A percentile compares a stretch with the other conserved stretches of the same genome.
These are phyloP conservation scores for Otatea glauca DNA, from an alignment of 176 grass and related monocot genomes.

Conservation along the genomic window DNA sequence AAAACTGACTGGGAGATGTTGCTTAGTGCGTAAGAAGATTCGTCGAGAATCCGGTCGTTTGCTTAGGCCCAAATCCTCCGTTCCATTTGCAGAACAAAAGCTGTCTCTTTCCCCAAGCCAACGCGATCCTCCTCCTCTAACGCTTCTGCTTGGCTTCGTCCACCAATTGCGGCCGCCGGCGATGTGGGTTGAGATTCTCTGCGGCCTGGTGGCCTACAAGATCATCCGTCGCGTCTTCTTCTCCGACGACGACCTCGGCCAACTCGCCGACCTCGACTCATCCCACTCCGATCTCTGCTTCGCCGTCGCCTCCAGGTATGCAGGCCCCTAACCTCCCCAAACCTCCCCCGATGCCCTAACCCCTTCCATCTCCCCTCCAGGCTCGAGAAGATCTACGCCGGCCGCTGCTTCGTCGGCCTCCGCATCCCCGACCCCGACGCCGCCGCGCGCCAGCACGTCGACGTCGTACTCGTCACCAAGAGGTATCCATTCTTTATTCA, in stretches of 20 bases:
- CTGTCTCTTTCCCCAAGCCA: too few species aligned
- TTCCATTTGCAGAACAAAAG: too few species aligned
- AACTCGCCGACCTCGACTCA: conserved; percentile 67
- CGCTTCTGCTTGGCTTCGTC: background rate
- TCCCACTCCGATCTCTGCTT: conserved; percentile 81
- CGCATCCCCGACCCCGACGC: conserved; percentile 89
- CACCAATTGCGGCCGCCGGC: conserved; percentile 4
- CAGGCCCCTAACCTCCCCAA: background rate
- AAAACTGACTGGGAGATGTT: too few species aligned
- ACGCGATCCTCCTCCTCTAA: too few species aligned
- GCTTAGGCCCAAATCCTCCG: too few species aligned
- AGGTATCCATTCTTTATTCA: conserved; percentile 18
- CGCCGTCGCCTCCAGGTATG: conserved; percentile 68
- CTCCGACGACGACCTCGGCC: conserved; percentile 45
- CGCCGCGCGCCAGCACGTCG: conserved; percentile 75
- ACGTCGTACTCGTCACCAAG: conserved; percentile 79
- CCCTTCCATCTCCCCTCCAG: conserved; percentile 39
- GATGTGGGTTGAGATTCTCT: conserved; percentile 94
- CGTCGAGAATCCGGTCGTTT: too few species aligned
- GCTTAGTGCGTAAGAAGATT: too few species aligned
- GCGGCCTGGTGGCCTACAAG: conserved; percentile 79
- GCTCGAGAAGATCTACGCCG: conserved; percentile 86
- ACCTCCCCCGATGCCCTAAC: background rate
- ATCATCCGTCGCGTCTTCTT: conserved; percentile 60
- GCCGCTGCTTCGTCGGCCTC: conserved; percentile 85